Conservation (phyloP, 805 yeast species). For the Barnettozyma sp. region DNA sequence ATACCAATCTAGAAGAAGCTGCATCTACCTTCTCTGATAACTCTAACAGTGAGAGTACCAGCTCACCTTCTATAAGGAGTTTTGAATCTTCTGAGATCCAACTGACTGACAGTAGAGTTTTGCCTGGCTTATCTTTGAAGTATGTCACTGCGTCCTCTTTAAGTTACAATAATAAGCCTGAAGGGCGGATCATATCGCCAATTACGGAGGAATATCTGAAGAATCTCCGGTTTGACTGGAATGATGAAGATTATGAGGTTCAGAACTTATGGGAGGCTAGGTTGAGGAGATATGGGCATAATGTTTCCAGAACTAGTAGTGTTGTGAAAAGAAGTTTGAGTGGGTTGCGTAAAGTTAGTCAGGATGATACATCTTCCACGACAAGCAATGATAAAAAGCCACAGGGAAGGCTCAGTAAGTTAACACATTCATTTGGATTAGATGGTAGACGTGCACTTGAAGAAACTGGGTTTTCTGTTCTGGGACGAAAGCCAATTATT, state of each 20-base stretch:
- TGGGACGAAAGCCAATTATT: conserved; percentile 8
- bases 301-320: conserved; percentile 4
- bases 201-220: conserved; percentile 12
- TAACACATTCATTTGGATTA: neutral
- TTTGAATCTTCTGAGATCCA: neutral
- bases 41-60: neutral
- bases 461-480: conserved; percentile 4
- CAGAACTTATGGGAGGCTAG: conserved; percentile 10
- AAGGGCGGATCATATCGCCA: conserved; percentile 7
- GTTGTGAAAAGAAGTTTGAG: conserved; percentile 3
- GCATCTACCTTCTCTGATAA: neutral
- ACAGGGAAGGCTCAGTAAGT: neutral
- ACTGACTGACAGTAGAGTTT: conserved; percentile 10
- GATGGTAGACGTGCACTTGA: neutral
- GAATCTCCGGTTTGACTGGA: conserved; percentile 4
- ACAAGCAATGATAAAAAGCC: neutral
- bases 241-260: conserved; percentile 12
- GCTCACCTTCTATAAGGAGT: conserved; percentile 1
- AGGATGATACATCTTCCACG: neutral
- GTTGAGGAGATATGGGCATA: neutral
- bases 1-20: too few relatives aligned
- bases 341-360: neutral
- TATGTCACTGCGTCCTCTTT: conserved; percentile 3
- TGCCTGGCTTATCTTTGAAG: conserved; percentile 11
- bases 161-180: neutral